Conservation (phyloP, 169 alveolate species). For the Plasmodium malariae region DNA sequence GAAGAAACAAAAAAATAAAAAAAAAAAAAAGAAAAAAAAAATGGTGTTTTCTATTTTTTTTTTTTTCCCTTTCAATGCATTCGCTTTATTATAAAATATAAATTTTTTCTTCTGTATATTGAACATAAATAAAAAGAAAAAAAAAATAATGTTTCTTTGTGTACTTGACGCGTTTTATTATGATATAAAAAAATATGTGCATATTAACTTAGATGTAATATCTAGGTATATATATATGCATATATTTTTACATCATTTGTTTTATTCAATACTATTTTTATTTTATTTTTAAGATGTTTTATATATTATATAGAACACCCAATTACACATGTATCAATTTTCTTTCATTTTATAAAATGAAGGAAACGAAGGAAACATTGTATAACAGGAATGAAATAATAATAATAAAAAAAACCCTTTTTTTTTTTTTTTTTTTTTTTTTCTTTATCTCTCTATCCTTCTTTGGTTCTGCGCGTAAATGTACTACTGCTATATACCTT, state of each 20-base stretch:
- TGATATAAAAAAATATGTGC: constrained; percentile 15
- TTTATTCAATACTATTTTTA: background rate
- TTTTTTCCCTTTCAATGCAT: constrained; percentile 46
- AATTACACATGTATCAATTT: no score
- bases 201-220: no score
- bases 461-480: background rate
- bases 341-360: no score
- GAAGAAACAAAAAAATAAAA: constrained; percentile 36
- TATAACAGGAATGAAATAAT: no score
- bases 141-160: background rate
- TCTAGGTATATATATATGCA: background rate
- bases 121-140: background rate
- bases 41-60: background rate
- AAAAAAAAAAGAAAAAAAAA: constrained; percentile 51
- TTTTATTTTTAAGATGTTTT: no score
- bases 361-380: no score
- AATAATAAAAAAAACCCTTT: background rate
- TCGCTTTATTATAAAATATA: constrained; percentile 61
- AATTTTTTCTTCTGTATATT: background rate
- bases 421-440: constrained; percentile 2
- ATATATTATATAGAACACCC: no score
- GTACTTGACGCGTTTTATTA: background rate
- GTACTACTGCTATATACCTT: no score
- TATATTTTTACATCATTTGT: constrained; percentile 6
- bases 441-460: background rate